These are phyloP conservation scores for Circinella minor DNA, from an alignment of 371 early-diverging fungal genomes.

Conservation along the genomic window DNA sequence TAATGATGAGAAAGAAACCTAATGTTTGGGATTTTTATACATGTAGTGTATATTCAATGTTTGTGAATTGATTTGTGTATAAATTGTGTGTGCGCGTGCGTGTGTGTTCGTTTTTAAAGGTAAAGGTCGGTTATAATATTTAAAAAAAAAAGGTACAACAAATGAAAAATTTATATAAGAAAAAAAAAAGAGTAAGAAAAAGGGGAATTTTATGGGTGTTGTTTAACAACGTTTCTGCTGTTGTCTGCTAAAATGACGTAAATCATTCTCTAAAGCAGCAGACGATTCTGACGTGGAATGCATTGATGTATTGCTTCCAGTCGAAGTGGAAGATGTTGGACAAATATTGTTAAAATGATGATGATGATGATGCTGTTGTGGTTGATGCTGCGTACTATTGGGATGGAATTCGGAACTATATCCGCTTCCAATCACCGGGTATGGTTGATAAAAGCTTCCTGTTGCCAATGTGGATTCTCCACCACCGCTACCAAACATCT, in stretches of 20 bases:
- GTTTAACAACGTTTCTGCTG: slow-evolving; percentile 18
- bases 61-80: background rate
- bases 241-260: slow-evolving; percentile 15
- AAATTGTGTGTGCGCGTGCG: background rate
- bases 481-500: slow-evolving; percentile 20
- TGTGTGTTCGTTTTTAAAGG: too few species aligned
- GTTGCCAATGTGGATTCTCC: slow-evolving; percentile 13
- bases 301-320: slow-evolving; percentile 48
- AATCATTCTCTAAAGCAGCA: slow-evolving; percentile 15
- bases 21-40: background rate
- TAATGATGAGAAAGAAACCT: background rate
- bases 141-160: slow-evolving; percentile 11
- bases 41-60: background rate
- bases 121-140: slow-evolving; percentile 8
- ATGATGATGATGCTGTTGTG: slow-evolving; percentile 23
- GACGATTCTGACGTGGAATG: slow-evolving; percentile 38
- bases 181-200: background rate
- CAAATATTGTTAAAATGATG: slow-evolving; percentile 34
- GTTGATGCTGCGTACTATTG: slow-evolving; percentile 20
- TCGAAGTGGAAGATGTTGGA: slow-evolving; percentile 47
- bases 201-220: background rate
- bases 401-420: slow-evolving; percentile 18
- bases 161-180: background rate
- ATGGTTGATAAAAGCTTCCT: slow-evolving; percentile 24
- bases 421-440: slow-evolving; percentile 25